Conservation (phyloP, 73 alveolate species). For the Paramecium octaurelia region DNA sequence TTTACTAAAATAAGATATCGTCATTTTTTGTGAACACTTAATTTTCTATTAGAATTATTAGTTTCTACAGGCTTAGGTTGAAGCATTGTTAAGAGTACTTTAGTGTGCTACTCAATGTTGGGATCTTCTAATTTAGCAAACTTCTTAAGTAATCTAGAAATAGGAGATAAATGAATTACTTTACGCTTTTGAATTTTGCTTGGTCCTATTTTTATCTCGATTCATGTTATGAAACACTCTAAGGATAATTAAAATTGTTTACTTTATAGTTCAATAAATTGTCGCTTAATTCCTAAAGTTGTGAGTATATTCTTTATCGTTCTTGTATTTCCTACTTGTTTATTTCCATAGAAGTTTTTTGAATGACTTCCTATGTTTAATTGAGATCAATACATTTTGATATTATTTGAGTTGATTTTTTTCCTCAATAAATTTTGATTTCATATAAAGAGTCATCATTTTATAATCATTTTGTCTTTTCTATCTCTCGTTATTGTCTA, state of each 20-base stretch:
- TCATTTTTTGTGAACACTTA: background rate
- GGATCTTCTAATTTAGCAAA: background rate
- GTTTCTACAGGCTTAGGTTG: background rate
- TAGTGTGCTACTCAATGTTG: background rate
- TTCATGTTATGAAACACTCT: slow-evolving; percentile 35
- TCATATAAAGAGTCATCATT: background rate
- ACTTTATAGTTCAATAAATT: background rate
- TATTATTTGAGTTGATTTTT: slow-evolving; percentile 7
- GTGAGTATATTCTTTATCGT: slow-evolving; percentile 27
- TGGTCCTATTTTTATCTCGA: background rate
- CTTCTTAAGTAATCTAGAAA: background rate
- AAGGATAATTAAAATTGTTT: background rate
- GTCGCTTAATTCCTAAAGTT: slow-evolving; percentile 28
- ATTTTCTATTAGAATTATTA: background rate
- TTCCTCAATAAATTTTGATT: slow-evolving; percentile 30
- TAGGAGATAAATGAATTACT: background rate
- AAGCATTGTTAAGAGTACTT: background rate
- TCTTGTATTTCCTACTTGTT: slow-evolving; percentile 1
- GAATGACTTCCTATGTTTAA: background rate
- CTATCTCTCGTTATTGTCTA: slow-evolving; percentile 38
- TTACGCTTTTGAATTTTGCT: slow-evolving; percentile 26
- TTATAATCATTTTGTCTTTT: slow-evolving; percentile 42
- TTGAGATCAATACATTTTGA: background rate
- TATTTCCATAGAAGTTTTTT: slow-evolving; percentile 33
- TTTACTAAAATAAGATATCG: background rate